Evolutionary conservation across 208 protist species (phyloP), one percentile per base, ranked within the genome.

Genomic region (Naegleria gruberi): DNA sequence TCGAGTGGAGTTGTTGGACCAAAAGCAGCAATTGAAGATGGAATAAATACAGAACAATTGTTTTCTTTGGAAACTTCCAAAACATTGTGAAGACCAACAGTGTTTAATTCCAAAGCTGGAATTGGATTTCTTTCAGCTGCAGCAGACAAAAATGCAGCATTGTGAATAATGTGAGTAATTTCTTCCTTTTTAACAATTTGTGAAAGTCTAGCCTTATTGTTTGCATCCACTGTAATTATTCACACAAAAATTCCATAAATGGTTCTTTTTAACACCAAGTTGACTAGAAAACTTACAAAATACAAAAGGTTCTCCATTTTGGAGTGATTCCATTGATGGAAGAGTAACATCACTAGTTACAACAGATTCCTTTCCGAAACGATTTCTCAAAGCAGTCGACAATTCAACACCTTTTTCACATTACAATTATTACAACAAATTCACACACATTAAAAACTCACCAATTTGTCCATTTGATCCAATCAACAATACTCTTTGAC

Each of bases 11-110:
- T 94, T 6, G 94, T 91, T 40, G 94, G 94, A 12, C 95, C 95
- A 91, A 97, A 98, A 30, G 94, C 96, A 47, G 95, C 96, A 82
- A 98, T 98, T 23, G 95, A 95, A 42, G 92, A 95, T 17, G 96
- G 96, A 42, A 91, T 91, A 89, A 97, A 95, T 55, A 90, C 86
- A 10, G 65, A 90, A 42, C 37, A 87, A 8, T 93, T 90, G 91
- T 97, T 92, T 26, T 90, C 57, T 1, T 90, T 87, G 5, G 95
- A 90, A 40, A 95, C 82, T 30, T 97, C 94, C 30, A 97, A 90
- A 30, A 94, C 93, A 90, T 95, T 94, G 57, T 96, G 91, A 42
- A 94, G 89, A n/a, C 96, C 95, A 41, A 87, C 82, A 30, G 95
- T 90, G 90, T 98, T 98, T 87, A 97, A 89, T 37, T 95, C 85